Percentiles rank a stretch among this genome's conserved stretches.
phyloP scores from a whole-genome alignment of 371 early-diverging fungal species.

The Mucor velutinosus region DNA sequence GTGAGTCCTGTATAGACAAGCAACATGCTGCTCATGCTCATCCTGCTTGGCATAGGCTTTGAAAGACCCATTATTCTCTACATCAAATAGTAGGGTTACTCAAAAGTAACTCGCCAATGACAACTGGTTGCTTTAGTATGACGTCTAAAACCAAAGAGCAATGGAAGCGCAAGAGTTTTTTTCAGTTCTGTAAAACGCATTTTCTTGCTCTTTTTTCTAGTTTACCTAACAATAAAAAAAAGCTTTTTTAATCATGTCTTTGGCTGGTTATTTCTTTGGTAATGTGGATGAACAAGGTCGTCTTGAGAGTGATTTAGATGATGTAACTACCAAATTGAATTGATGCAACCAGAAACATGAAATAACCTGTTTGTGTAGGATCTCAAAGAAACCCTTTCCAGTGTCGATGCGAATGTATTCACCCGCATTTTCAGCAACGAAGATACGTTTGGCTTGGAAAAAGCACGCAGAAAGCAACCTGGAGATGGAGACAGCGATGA shows the following conservation, averaged over 20 bases:
- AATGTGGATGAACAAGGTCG: constrained; percentile 87
- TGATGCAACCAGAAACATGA: not conserved
- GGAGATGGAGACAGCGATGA: constrained; percentile 44
- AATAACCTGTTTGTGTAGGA: constrained; percentile 48
- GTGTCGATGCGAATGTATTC: constrained; percentile 55
- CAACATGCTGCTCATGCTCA: not conserved
- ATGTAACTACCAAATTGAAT: constrained; percentile 41
- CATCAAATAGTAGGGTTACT: not conserved
- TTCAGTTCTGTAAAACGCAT: not conserved
- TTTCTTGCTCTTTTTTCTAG: not conserved
- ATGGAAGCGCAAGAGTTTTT: not conserved
- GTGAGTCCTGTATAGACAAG: constrained; percentile 7
- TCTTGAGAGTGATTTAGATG: constrained; percentile 68
- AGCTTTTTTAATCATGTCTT: constrained; percentile 49
- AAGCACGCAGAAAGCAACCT: constrained; percentile 22
- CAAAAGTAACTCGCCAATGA: not conserved
- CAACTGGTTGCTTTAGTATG: not conserved
- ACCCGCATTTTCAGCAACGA: constrained; percentile 54
- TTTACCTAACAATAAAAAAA: not conserved
- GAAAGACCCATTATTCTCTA: constrained; percentile 2
- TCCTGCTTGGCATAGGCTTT: not conserved
- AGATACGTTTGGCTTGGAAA: constrained; percentile 59
- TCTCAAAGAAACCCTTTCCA: constrained; percentile 65
- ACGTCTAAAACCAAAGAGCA: not conserved
- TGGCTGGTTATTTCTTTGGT: constrained; percentile 82